Evolutionary conservation across 2,329 filamentous ascomycete species (phyloP), one percentile per base, ranked within the genome.

Genomic region (Hypoxylon sp.): DNA sequence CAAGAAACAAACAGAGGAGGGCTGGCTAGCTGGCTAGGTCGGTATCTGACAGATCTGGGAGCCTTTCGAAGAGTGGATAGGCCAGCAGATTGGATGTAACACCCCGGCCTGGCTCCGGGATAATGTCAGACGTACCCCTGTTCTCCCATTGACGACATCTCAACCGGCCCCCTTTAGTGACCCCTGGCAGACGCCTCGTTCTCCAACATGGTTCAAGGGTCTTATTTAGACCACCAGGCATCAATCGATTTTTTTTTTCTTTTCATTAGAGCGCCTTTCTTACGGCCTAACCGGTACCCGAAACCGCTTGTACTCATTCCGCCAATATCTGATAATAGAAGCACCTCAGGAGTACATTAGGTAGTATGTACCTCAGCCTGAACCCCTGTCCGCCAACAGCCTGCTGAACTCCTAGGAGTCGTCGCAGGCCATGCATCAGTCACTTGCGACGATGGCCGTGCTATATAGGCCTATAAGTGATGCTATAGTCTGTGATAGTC

Each of bases 171-270:
- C n/a, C n/a, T n/a, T n/a, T n/a, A n/a, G n/a, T n/a, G n/a, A n/a
- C n/a, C n/a, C 58, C 56, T 56, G 61, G 53, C 62, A 61, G n/a
- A 48, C 50, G 59, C 61, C 63, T 56, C 62, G 60, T 65, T n/a
- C 63, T 60, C 57, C 70, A 67, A 73, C 75, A 76, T 74, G 76
- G 75, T 76, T 76, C 75, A 72, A 70, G 74, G 75, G 69, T 76
- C 69, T 64, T 72, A 66, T 62, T 60, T 68, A 61, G 41, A 64
- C 60, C 56, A 65, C 62, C 57, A 58, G 56, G 59, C 55, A 69
- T 68, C 65, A 66, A 60, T 47, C 61, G 56, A 37, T 53, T 35
- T 62, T 50, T 60, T 55, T 47, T 58, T 54, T 31, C 51, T 35
- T 62, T 50, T 60, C 53, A 55, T 58, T 61, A 55, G 58, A 56